Conservation (phyloP, 2,329 filamentous ascomycete genomes). For the Escovopsis weberi region DNA sequence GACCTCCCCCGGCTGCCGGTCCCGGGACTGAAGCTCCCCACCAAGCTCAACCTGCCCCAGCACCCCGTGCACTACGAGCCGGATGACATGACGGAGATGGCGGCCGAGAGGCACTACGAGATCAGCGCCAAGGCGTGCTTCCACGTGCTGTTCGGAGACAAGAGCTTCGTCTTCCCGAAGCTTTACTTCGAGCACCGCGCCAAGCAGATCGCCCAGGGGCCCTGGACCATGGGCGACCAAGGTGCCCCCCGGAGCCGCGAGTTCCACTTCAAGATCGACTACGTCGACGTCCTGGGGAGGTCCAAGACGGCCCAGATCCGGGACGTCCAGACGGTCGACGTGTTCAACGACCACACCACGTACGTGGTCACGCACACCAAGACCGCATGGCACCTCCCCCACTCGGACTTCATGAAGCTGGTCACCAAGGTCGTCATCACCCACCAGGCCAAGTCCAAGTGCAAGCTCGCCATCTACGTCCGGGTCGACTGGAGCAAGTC, state of each 20-base stretch:
- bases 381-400: slow-evolving; percentile 72
- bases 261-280: slow-evolving; percentile 66
- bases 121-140: slow-evolving; percentile 90
- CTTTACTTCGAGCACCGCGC: slow-evolving; percentile 74
- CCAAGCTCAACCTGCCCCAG: slow-evolving; percentile 69
- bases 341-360: slow-evolving; percentile 60
- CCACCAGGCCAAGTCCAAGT: slow-evolving; percentile 79
- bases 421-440: slow-evolving; percentile 90
- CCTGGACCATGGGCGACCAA: slow-evolving; percentile 62
- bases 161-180: slow-evolving; percentile 84
- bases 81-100: slow-evolving; percentile 60
- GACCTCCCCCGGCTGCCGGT: slow-evolving; percentile 23
- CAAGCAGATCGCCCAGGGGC: slow-evolving; percentile 68
- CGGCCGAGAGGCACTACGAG: slow-evolving; percentile 70
- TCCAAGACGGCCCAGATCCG: slow-evolving; percentile 47
- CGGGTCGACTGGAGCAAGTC: slow-evolving; percentile 74
- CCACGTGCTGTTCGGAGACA: slow-evolving; percentile 92
- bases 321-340: slow-evolving; percentile 78
- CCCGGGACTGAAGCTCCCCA: slow-evolving; percentile 25
- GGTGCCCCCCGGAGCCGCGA: slow-evolving; percentile 54
- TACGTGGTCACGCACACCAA: slow-evolving; percentile 50
- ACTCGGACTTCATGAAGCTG: slow-evolving; percentile 62
- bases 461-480: slow-evolving; percentile 78
- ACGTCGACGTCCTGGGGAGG: slow-evolving; percentile 49
- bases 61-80: slow-evolving; percentile 76